Percentiles rank a stretch among this genome's conserved stretches.
Evolutionary conservation across 495 filamentous ascomycete species (phyloP).

Genomic region (Cercophora scortea): DNA sequence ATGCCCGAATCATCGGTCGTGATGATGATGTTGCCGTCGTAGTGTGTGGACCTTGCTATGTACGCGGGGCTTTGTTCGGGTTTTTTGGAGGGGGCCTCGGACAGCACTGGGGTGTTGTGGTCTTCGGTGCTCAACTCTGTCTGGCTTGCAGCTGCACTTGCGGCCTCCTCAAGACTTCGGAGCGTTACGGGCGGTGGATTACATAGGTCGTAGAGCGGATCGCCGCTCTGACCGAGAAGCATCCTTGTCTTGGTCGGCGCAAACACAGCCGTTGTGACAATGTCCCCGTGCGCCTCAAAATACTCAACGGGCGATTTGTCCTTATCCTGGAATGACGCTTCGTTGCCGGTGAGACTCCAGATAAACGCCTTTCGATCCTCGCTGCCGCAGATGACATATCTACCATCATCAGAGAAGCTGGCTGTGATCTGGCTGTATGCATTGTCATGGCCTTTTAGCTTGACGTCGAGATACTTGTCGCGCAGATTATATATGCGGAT

Average conservation of each 20-base stretch:
- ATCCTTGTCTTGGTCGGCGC: constrained; percentile 75
- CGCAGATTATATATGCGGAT: constrained; percentile 84
- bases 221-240: constrained; percentile 68
- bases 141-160: constrained; percentile 27
- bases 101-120: constrained; percentile 11
- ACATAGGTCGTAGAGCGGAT: constrained; percentile 92
- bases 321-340: constrained; percentile 52
- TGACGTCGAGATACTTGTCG: constrained; percentile 76
- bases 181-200: constrained; percentile 91
- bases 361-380: constrained; percentile 87
- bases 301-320: constrained; percentile 77
- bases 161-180: constrained; percentile 59
- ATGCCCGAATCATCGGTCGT: constrained; percentile 80
- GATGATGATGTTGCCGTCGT: constrained; percentile 84
- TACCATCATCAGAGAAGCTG: constrained; percentile 77
- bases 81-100: constrained; percentile 19
- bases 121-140: constrained; percentile 19
- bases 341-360: constrained; percentile 59
- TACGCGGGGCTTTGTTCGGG: constrained; percentile 54
- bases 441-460: constrained; percentile 91
- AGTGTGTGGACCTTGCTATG: constrained; percentile 64
- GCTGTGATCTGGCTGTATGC: constrained; percentile 88
- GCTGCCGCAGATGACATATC: constrained; percentile 86
- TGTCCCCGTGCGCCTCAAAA: constrained; percentile 82
- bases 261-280: constrained; percentile 80